Conservation (phyloP, 257 asterid genomes). For the Mentha longifolia region DNA sequence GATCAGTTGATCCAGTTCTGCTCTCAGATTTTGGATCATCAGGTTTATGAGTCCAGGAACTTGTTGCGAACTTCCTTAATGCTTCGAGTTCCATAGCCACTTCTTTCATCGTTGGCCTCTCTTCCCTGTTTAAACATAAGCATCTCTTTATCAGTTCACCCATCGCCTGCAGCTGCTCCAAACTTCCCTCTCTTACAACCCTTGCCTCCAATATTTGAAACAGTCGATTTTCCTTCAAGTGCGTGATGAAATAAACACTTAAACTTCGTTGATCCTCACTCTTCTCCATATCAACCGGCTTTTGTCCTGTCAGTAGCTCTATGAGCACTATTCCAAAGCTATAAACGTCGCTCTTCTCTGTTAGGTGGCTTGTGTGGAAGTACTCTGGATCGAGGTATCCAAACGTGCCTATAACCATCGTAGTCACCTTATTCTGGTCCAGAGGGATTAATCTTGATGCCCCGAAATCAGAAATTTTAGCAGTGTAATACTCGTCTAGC, state of each 20-base stretch:
- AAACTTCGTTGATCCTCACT: conserved; percentile 50
- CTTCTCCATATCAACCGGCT: conserved; percentile 52
- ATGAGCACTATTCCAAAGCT: conserved; percentile 75
- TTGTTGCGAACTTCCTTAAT: conserved; percentile 47
- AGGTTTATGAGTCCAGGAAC: conserved; percentile 52
- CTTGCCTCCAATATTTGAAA: conserved; percentile 64
- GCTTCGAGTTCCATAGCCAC: conserved; percentile 70
- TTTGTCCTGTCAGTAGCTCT: conserved; percentile 63
- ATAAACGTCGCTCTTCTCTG: conserved; percentile 75
- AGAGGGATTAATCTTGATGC: conserved; percentile 64
- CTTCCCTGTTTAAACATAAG: conserved; percentile 45
- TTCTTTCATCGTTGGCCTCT: conserved; percentile 81
- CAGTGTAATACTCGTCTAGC: conserved; percentile 55
- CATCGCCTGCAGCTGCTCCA: conserved; percentile 53
- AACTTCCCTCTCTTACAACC: conserved; percentile 60
- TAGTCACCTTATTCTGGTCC: conserved; percentile 37
- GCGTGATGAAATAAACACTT: conserved; percentile 40
- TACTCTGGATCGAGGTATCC: conserved; percentile 82
- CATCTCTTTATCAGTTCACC: conserved; percentile 62
- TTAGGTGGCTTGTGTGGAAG: conserved; percentile 59
- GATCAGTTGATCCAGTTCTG: conserved; percentile 39
- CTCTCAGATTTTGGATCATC: conserved; percentile 32
- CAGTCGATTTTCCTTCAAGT: conserved; percentile 52
- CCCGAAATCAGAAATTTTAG: conserved; percentile 78
- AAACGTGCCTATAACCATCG: conserved; percentile 49